A percentile compares a stretch with the other conserved stretches of the same genome.
Evolutionary conservation across 176 grass and related monocot genomes (phyloP).

Genomic region (Hordeum vulgare): DNA sequence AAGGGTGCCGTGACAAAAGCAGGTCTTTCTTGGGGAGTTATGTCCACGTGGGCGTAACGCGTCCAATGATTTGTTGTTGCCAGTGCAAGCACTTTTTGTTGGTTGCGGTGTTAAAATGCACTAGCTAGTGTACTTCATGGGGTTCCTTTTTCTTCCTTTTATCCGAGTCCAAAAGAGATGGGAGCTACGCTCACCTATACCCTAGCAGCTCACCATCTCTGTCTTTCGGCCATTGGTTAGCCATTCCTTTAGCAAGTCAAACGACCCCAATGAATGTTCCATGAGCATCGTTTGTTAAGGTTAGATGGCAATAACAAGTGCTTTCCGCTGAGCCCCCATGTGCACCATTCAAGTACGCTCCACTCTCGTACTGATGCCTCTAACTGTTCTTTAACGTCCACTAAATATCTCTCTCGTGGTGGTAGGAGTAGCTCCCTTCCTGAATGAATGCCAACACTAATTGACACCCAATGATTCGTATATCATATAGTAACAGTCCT

Average conservation of each 20-base stretch:
- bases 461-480: not conserved
- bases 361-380: not conserved
- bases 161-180: not conserved
- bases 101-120: not conserved
- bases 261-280: not conserved
- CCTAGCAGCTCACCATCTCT: not conserved
- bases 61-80: conserved; percentile 18
- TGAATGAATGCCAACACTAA: not conserved
- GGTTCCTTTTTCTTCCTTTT: not conserved
- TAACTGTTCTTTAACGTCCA: not conserved
- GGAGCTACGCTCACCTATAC: not conserved
- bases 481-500: not conserved
- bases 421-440: not conserved
- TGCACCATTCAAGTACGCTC: conserved; percentile 9
- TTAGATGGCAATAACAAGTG: conserved; percentile 2
- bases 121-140: not conserved
- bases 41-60: not conserved
- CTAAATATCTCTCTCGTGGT: not conserved
- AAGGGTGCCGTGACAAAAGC: not conserved
- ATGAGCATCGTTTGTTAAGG: not conserved
- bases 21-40: not conserved
- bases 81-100: not conserved
- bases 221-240: not conserved
- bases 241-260: not conserved
- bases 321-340: conserved; percentile 16